Base-by-base conservation (phyloP, 2,329 filamentous ascomycete genomes). In the Berkeleyomyces rouxiae region DNA sequence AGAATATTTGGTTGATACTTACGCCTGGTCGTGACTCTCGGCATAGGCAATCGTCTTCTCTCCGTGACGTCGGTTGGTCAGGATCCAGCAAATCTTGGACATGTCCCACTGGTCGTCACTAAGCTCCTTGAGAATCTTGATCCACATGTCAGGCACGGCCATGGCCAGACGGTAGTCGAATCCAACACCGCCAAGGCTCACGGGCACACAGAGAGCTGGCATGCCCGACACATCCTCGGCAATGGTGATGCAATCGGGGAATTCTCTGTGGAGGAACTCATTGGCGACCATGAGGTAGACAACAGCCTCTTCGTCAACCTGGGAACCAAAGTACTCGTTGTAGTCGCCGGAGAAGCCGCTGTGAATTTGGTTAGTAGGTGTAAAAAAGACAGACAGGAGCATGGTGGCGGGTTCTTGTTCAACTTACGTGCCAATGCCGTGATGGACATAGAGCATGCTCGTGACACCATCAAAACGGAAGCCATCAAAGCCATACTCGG, bases 11-110 rank as follows among this genome's bases (percentile, higher is more conserved):
- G 9, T 23, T 31, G 51, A 31, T 5, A 81, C 88, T 77, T 80
- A 95, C 87, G 93, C 91, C 82, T 99, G 93, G 70, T 99, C 93
- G 72, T 99, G 93, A 68, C 89, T 95, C 72, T 99, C 93, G 64
- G 88, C 90, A 71, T 99, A 99, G 3, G 93, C 93, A 70, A 99
- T 97, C 0, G 92, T 96, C 80, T 97, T 97, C 74, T 99, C 93
- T 57, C 91, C 92, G 69, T 97, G 89, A 37, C 93, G 85, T 63
- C 93, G 82, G 74, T 99, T 97, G 31, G 88, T 95, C 64, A 99
- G 76, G 0, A 90, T 96, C 75, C 86, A 91, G 72, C 84, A 85
- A 61, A 99, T 87, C 67, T 81, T 85, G 63, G 82, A 84, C 74
- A 99, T 87, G 69, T 97, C 88, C 93, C 93, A 99, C 7, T 95